Conservation (phyloP, 257 asterid genomes). For the Petunia secreta region DNA sequence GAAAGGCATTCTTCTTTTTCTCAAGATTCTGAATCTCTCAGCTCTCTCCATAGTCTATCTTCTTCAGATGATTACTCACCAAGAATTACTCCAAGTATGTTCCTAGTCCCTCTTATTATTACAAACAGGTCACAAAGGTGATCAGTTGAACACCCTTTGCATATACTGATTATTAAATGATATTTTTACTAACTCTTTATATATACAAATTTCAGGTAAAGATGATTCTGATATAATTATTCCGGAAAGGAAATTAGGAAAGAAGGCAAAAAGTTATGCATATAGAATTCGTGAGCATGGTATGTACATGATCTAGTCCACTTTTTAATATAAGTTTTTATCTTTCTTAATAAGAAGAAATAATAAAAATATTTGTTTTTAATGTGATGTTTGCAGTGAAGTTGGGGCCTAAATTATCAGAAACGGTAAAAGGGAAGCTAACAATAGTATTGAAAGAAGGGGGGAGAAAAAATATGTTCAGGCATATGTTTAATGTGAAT, state of each 20-base stretch:
- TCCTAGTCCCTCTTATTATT: too few species aligned
- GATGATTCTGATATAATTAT: slow-evolving; percentile 33
- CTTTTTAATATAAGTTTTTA: too few species aligned
- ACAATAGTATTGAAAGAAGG: slow-evolving; percentile 64
- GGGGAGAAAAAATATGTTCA: slow-evolving; percentile 73
- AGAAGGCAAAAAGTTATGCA: slow-evolving; percentile 57
- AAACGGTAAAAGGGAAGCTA: slow-evolving; percentile 84
- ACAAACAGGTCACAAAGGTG: too few species aligned
- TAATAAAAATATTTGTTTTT: neutral
- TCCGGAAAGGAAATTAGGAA: slow-evolving; percentile 43
- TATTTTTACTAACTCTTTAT: neutral
- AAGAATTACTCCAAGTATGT: slow-evolving; percentile 38
- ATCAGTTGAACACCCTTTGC: neutral
- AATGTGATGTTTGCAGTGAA: slow-evolving; percentile 43
- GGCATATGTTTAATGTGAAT: slow-evolving; percentile 50
- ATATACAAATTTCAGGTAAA: slow-evolving; percentile 41
- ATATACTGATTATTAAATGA: neutral
- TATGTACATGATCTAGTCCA: too few species aligned
- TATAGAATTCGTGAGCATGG: slow-evolving; percentile 80
- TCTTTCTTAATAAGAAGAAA: neutral
- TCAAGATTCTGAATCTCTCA: slow-evolving; percentile 46
- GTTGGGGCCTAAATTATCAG: slow-evolving; percentile 71
- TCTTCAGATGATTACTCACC: slow-evolving; percentile 47
- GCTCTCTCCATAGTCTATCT: slow-evolving; percentile 43
- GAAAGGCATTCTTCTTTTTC: slow-evolving; percentile 47